phyloP scores from a whole-genome alignment of 1,284 basidiomycete genomes.

The Cryptococcus sp. region DNA sequence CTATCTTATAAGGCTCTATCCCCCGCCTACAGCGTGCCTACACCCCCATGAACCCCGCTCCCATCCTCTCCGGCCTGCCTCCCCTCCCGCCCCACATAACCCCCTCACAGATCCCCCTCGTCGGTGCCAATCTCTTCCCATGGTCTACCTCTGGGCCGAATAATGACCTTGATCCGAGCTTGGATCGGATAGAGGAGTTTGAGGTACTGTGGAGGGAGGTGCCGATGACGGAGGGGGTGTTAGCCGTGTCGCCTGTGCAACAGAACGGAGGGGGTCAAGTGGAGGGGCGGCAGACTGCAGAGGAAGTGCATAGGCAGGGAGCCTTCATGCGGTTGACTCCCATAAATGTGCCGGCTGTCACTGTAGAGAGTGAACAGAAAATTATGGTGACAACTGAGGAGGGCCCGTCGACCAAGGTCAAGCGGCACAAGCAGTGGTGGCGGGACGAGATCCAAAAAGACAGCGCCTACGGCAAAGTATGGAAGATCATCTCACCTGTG shows the following conservation, averaged over 20 bases:
- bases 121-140: conserved; percentile 3
- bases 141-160: conserved; percentile 2
- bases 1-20: conserved; percentile 5
- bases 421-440: conserved; percentile 30
- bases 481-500: conserved; percentile 17
- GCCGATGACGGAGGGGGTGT: neutral
- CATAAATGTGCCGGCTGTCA: neutral
- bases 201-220: conserved; percentile 19
- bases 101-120: conserved; percentile 5
- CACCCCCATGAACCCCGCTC: conserved; percentile 7
- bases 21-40: neutral
- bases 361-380: neutral
- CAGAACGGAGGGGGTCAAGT: neutral
- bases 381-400: conserved; percentile 10
- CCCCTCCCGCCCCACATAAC: conserved; percentile 6
- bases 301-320: too few relatives aligned
- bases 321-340: neutral
- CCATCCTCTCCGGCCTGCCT: conserved; percentile 1
- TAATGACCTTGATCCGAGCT: conserved; percentile 18
- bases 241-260: neutral
- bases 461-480: conserved; percentile 23
- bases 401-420: conserved; percentile 7
- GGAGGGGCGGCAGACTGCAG: neutral
- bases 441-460: conserved; percentile 18
- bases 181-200: conserved; percentile 28